A percentile compares a stretch with the other conserved stretches of the same genome.
phyloP scores from a whole-genome alignment of 2,329 filamentous ascomycete genomes.

The Nothophaeocryptopus gaeumannii region DNA sequence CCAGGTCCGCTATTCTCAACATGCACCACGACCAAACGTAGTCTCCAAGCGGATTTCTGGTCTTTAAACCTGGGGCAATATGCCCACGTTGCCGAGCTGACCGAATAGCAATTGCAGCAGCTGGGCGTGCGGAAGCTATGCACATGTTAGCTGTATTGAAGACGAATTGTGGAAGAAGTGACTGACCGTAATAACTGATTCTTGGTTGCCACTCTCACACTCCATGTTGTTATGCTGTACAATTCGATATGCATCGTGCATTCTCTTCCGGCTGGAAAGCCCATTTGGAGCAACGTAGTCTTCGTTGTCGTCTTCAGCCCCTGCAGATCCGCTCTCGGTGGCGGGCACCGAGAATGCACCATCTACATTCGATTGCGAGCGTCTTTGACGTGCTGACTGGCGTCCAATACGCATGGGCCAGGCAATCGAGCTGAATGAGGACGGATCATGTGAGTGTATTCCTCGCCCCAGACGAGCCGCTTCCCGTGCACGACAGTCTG shows the following conservation, averaged over 20 bases:
- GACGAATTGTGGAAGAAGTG: neutral
- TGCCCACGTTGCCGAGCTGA: neutral
- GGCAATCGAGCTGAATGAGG: conserved; percentile 42
- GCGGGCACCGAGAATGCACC: neutral
- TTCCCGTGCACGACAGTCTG: conserved; percentile 57
- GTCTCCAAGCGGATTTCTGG: no score
- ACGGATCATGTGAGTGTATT: conserved; percentile 50
- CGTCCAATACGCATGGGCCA: conserved; percentile 27
- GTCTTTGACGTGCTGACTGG: conserved; percentile 5
- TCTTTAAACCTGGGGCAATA: no score
- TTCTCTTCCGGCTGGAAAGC: conserved; percentile 55
- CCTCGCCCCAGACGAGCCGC: conserved; percentile 58
- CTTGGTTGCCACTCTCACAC: conserved; percentile 56
- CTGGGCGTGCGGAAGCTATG: conserved; percentile 28
- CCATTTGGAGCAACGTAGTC: conserved; percentile 44
- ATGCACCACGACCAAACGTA: no score
- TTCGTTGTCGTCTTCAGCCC: conserved; percentile 37
- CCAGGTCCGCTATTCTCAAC: no score
- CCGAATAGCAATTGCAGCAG: conserved; percentile 30
- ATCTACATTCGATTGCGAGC: neutral
- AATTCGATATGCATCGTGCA: conserved; percentile 61
- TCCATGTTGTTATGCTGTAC: conserved; percentile 61
- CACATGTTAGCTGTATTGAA: neutral
- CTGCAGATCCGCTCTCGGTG: conserved; percentile 24
- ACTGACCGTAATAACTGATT: conserved; percentile 54